Evolutionary conservation across 768 basidiomycete species (phyloP).

Genomic region (Suillus americanus): DNA sequence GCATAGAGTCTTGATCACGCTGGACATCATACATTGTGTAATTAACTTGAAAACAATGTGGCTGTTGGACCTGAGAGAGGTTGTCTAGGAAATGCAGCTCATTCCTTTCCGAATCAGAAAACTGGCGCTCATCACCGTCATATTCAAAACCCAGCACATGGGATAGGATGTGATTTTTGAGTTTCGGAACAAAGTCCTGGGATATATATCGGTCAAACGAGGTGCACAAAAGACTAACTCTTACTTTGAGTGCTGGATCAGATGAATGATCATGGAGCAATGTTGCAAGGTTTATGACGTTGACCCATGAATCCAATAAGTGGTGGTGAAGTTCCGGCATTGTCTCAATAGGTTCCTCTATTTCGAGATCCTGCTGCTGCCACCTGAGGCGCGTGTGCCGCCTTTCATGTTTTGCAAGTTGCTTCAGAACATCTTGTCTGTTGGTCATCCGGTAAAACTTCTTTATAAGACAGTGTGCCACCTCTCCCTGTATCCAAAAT

Average conservation of each 20-base stretch:
- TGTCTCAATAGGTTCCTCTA: not conserved
- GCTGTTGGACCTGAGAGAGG: conserved; percentile 6
- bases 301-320: not conserved
- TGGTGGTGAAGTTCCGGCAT: conserved; percentile 4
- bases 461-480: not conserved
- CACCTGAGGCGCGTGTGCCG: conserved; percentile 1
- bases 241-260: conserved; percentile 11
- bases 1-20: conserved; percentile 18
- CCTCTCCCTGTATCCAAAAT: not conserved
- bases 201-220: no score
- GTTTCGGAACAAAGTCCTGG: conserved; percentile 10
- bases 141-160: conserved; percentile 14
- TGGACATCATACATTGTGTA: conserved; percentile 23
- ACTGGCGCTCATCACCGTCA: conserved; percentile 13
- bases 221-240: not conserved
- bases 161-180: conserved; percentile 23
- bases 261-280: not conserved
- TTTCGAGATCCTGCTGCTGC: not conserved
- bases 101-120: conserved; percentile 11
- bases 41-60: conserved; percentile 11
- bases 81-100: conserved; percentile 9
- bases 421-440: not conserved
- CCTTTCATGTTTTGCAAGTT: conserved; percentile 10
- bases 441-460: not conserved
- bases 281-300: not conserved